Percentiles rank a stretch among this genome's conserved stretches.
Conservation (phyloP, 192 early-diverging fungal species). For the Lobosporangium transversale region DNA sequence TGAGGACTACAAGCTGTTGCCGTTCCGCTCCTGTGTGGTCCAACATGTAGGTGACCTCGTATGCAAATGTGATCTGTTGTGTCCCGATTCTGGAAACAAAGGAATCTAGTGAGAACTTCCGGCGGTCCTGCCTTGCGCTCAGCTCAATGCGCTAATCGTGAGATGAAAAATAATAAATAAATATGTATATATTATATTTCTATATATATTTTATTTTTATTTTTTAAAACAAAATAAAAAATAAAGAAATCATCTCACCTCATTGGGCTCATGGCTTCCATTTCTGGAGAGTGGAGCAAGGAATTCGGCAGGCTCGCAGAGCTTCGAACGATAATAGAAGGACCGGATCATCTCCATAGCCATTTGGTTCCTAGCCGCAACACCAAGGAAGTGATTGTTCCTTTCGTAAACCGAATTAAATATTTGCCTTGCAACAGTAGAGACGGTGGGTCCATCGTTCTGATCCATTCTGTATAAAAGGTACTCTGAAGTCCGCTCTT, state of each 20-base stretch:
- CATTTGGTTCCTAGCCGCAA: not conserved
- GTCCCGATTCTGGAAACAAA: not conserved
- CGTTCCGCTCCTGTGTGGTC: not conserved
- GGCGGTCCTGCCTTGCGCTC: not conserved
- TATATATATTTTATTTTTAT: not conserved
- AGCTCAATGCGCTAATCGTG: too few relatives aligned
- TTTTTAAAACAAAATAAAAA: not conserved
- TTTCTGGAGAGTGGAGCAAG: not conserved
- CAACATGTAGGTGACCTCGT: not conserved
- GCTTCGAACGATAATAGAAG: not conserved
- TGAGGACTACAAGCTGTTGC: not conserved
- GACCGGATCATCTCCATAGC: not conserved
- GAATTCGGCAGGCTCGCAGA: too few relatives aligned
- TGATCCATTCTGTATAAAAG: not conserved
- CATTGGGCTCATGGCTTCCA: not conserved
- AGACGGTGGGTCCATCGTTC: not conserved
- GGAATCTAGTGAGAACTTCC: not conserved
- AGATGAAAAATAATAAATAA: not conserved
- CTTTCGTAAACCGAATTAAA: not conserved
- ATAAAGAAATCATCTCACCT: not conserved
- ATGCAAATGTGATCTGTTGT: not conserved
- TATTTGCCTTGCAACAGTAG: not conserved
- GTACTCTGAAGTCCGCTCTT: not conserved
- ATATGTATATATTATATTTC: too few relatives aligned
- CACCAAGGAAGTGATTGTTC: not conserved